Conservation (phyloP, 768 basidiomycete species). For the Termitomyces sp. region DNA sequence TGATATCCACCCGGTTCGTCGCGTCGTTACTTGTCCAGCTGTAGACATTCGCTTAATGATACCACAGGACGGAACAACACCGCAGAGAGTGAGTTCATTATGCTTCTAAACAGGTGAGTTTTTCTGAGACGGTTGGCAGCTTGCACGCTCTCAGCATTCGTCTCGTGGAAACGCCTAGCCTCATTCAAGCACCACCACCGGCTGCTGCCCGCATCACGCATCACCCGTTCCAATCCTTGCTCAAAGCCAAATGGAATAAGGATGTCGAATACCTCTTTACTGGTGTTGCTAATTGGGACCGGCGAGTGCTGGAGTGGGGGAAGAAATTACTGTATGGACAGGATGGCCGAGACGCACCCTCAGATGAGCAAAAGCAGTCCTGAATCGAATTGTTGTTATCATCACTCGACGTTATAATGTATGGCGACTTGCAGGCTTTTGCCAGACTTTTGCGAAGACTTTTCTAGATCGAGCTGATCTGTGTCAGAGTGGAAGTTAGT, state of each 20-base stretch:
- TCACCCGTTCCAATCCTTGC: conserved; percentile 39
- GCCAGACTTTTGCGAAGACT: too few relatives aligned
- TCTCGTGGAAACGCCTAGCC: conserved; percentile 44
- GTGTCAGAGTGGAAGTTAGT: too few relatives aligned
- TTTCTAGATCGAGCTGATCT: background rate
- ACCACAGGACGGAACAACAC: conserved; percentile 48
- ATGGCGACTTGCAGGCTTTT: background rate
- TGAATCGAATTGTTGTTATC: background rate
- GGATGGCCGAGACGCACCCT: background rate
- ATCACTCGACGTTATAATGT: background rate
- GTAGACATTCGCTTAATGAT: background rate
- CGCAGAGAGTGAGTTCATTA: conserved; percentile 44
- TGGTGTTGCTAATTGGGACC: conserved; percentile 42
- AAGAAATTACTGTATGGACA: conserved; percentile 38
- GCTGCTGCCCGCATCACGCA: conserved; percentile 49
- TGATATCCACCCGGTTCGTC: conserved; percentile 53
- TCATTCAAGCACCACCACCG: conserved; percentile 44
- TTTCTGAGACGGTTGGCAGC: conserved; percentile 21
- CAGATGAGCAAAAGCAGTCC: background rate
- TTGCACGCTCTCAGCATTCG: conserved; percentile 45
- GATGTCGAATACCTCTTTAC: conserved; percentile 43
- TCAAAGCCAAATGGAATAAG: conserved; percentile 57
- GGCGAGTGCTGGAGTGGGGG: conserved; percentile 41
- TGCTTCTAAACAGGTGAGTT: background rate
- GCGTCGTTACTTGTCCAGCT: background rate